Evolutionary conservation across 2,329 filamentous ascomycete species (phyloP), one percentile per base, ranked within the genome.

Genomic region (Fusarium sp.): DNA sequence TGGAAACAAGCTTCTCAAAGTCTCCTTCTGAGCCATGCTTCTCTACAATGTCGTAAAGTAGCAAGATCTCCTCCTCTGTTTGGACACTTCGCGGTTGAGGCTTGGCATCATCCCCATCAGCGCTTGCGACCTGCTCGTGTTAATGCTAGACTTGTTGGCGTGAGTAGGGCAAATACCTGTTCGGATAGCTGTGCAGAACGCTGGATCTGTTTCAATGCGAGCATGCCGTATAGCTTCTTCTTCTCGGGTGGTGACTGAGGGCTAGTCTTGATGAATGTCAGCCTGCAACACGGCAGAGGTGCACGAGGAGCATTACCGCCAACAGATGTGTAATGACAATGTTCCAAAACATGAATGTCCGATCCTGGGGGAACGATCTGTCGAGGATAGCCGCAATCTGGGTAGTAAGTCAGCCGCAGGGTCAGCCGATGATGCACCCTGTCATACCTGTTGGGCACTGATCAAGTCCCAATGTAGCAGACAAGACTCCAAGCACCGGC

Each of bases 361-460:
- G 82, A 24, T 89, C 87, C 31, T 83, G 80, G 3, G 86, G 81
- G 59, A 88, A 87, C 0, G 86, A 85, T 76, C 86, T 86, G 69
- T 90, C 88, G 29, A 90, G 75, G 0, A 86, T 84, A 2, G 87
- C 86, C 0, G 88, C 87, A 76, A 91, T 90, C 87, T 90, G 64
- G 14, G 7, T 13, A n/a, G 42, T 4, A 16, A 11, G 67, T 79
- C 27, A 77, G 61, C 37, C 5, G 18, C n/a, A 29, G 4, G 13
- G 18, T 16, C 24, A 20, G 16, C 22, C 20, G 16, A 18, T 3
- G 34, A 22, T 27, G 13, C 8, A 14, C 1, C 29, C 7, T 67
- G 11, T 6, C 79, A 69, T 80, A 89, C 88, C 82, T 89, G 87
- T 78, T 91, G 89, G 3, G 88, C 88, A 75, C 87, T 89, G 66